These are phyloP conservation scores for Athelia sp. DNA, from an alignment of 1,284 basidiomycete genomes.

Conservation along the genomic window DNA sequence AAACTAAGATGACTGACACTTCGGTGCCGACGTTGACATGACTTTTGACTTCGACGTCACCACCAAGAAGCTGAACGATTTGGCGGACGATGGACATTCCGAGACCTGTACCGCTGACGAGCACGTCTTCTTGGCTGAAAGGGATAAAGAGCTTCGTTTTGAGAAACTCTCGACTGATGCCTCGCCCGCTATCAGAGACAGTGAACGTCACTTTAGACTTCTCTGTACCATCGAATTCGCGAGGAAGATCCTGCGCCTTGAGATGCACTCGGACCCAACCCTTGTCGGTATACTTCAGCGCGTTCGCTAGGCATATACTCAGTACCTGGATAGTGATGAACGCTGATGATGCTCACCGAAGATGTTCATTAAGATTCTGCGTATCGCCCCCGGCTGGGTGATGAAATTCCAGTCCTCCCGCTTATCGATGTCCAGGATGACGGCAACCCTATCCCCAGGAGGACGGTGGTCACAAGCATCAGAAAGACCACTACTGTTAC, in stretches of 20 bases:
- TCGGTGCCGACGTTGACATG: not conserved
- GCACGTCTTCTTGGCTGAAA: not conserved
- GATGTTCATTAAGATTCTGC: not conserved
- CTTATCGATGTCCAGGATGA: not conserved
- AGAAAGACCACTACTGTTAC: not conserved
- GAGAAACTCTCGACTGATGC: not conserved
- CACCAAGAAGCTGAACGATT: not conserved
- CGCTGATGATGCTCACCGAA: not conserved
- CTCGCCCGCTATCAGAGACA: not conserved
- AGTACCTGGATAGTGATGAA: not conserved
- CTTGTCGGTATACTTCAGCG: not conserved
- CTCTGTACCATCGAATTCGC: not conserved
- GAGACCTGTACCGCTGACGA: not conserved
- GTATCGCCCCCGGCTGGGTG: not conserved
- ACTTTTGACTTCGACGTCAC: not conserved
- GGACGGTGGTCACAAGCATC: not conserved
- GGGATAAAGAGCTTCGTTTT: not conserved
- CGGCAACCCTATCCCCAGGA: not conserved
- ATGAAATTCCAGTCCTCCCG: not conserved
- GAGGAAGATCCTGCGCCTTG: not conserved
- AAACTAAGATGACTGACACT: not conserved
- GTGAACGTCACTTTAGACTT: not conserved
- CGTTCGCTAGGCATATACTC: not conserved
- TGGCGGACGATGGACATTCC: conserved; percentile 1
- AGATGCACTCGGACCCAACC: not conserved